Conservation (phyloP, 1,139 yeast species). For the Yamadazyma diddensiae region DNA sequence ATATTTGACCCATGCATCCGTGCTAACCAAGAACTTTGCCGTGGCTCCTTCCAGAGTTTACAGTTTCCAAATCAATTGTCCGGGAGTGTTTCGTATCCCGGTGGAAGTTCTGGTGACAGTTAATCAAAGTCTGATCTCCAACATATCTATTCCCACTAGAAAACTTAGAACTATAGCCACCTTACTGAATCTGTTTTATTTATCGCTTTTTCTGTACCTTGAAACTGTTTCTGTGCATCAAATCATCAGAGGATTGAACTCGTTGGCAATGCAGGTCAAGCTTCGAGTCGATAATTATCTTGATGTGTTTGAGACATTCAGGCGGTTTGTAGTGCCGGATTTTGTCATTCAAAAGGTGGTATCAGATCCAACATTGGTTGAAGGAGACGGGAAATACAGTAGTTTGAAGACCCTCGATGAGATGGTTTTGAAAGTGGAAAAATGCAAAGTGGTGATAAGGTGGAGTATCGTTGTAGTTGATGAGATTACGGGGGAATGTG, state of each 20-base stretch:
- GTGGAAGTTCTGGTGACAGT: too few relatives aligned
- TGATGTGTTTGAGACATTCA: not conserved
- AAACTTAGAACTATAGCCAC: slow-evolving; percentile 7
- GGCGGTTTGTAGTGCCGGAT: slow-evolving; percentile 1
- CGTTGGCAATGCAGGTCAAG: slow-evolving; percentile 15
- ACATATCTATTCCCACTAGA: not conserved
- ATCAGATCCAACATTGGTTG: not conserved
- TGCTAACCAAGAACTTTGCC: not conserved
- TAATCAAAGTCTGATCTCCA: too few relatives aligned
- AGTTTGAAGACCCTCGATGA: slow-evolving; percentile 2
- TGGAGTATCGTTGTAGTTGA: slow-evolving; percentile 31
- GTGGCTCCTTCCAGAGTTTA: slow-evolving; percentile 18
- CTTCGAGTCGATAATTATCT: not conserved
- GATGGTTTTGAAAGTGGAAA: slow-evolving; percentile 7
- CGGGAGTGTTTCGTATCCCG: too few relatives aligned
- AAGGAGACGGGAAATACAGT: not conserved
- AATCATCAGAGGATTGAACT: slow-evolving; percentile 30
- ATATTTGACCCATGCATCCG: slow-evolving; percentile 6
- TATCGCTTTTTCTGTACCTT: too few relatives aligned
- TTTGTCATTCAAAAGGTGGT: not conserved
- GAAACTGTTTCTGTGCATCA: slow-evolving; percentile 30
- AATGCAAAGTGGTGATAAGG: slow-evolving; percentile 14
- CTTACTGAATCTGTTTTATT: slow-evolving; percentile 23
- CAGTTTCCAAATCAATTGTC: too few relatives aligned
- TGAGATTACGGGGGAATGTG: slow-evolving; percentile 25